These are phyloP conservation scores for Microdochium paspali DNA, from an alignment of 2,329 filamentous ascomycete genomes.

Conservation along the genomic window DNA sequence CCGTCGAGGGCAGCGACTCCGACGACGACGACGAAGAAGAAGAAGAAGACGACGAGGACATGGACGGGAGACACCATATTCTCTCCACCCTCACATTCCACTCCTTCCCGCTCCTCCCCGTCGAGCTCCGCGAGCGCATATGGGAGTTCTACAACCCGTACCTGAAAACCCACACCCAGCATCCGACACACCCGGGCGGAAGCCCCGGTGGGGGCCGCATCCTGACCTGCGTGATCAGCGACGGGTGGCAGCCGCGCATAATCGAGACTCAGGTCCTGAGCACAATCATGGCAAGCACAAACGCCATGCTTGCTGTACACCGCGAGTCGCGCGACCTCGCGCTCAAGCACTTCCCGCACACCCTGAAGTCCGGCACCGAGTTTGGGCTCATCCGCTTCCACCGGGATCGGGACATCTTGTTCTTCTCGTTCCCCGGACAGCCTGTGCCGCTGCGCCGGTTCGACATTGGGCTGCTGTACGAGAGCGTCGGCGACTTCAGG, in stretches of 20 bases:
- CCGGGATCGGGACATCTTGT: slow-evolving; percentile 17
- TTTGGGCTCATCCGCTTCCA: slow-evolving; percentile 15
- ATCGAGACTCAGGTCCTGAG: slow-evolving; percentile 1
- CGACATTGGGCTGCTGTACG: not conserved
- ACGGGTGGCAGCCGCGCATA: not conserved
- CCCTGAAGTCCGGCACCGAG: slow-evolving; percentile 9
- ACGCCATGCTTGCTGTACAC: slow-evolving; percentile 17
- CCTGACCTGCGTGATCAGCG: not conserved
- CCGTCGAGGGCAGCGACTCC: too few species aligned
- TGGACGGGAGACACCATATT: not conserved
- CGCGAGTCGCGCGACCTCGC: slow-evolving; percentile 21
- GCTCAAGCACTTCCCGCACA: slow-evolving; percentile 20
- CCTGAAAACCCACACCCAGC: slow-evolving; percentile 10
- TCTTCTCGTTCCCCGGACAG: not conserved
- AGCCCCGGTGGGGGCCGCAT: not conserved
- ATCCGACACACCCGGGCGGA: too few species aligned
- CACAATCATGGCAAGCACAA: slow-evolving; percentile 18
- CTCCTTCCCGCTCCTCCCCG: slow-evolving; percentile 21
- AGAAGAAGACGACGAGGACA: too few species aligned
- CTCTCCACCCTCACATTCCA: slow-evolving; percentile 14
- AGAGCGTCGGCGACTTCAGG: slow-evolving; percentile 2
- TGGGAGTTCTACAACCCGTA: slow-evolving; percentile 24
- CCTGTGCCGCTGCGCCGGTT: not conserved
- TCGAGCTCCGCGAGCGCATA: slow-evolving; percentile 22
- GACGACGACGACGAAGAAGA: slow-evolving; percentile 2